Evolutionary conservation across 768 basidiomycete species (phyloP).

Genomic region (Leccinum fibrillosum): DNA sequence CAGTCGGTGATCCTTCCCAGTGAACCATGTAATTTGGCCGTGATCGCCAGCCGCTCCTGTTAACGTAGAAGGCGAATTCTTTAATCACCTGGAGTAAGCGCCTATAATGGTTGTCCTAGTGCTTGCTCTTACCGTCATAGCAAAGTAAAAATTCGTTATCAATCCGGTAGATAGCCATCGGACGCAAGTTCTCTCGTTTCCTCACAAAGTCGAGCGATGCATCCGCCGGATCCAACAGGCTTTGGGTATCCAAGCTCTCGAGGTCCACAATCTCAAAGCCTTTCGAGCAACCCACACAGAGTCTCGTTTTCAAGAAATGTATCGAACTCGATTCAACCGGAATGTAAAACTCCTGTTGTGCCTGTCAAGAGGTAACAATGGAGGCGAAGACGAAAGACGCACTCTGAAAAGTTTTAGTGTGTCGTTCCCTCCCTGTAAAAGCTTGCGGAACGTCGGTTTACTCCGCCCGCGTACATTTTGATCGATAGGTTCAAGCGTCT

Average conservation of each 20-base stretch:
- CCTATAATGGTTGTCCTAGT: neutral
- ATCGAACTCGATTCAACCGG: conserved; percentile 96
- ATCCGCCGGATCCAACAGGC: conserved; percentile 90
- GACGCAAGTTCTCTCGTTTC: conserved; percentile 81
- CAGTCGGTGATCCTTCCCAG: conserved; percentile 94
- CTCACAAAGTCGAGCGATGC: conserved; percentile 90
- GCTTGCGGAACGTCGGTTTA: conserved; percentile 92
- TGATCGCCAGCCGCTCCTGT: conserved; percentile 91
- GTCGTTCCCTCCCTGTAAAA: conserved; percentile 93
- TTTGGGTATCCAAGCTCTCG: conserved; percentile 95
- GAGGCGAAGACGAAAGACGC: conserved; percentile 10
- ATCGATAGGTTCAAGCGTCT: conserved; percentile 95
- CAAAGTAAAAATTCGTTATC: conserved; percentile 96
- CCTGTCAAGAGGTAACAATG: neutral
- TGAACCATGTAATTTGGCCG: conserved; percentile 90
- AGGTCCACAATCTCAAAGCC: conserved; percentile 99
- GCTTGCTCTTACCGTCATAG: conserved; percentile 77
- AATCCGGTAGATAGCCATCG: conserved; percentile 96
- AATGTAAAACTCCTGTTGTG: conserved; percentile 90
- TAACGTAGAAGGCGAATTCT: conserved; percentile 99
- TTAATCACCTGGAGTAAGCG: conserved; percentile 4
- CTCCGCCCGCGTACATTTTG: conserved; percentile 73
- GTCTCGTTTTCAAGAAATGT: conserved; percentile 94
- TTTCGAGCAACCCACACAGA: conserved; percentile 95
- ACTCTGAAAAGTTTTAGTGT: conserved; percentile 91